A percentile compares a stretch with the other conserved stretches of the same genome.
These are phyloP conservation scores for Calonectria crousiana DNA, from an alignment of 2,329 filamentous ascomycete genomes.

Conservation along the genomic window DNA sequence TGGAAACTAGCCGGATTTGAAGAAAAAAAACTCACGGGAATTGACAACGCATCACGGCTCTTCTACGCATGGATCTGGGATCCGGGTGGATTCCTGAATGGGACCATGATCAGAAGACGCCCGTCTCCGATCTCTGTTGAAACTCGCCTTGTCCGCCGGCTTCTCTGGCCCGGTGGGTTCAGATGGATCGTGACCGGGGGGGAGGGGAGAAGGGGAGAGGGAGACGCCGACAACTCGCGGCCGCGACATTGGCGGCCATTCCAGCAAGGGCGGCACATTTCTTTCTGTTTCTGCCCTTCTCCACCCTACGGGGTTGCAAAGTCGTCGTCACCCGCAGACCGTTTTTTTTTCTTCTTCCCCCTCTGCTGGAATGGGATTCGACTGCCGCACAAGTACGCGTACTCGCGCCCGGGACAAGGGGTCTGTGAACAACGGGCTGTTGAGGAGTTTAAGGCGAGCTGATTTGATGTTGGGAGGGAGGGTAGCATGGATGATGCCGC, in stretches of 20 bases:
- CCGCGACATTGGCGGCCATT: neutral
- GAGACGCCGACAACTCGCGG: neutral
- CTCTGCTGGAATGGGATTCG: constrained; percentile 5
- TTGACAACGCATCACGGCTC: neutral
- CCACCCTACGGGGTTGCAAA: constrained; percentile 14
- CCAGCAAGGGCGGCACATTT: neutral
- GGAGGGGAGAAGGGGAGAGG: neutral
- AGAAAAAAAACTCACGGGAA: neutral
- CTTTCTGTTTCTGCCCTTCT: neutral
- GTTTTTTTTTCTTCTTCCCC: neutral
- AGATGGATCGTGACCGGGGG: neutral
- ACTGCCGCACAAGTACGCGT: constrained; percentile 13
- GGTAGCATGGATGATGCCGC: constrained; percentile 9
- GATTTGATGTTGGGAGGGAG: constrained; percentile 8
- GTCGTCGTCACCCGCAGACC: constrained; percentile 7
- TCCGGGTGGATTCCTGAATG: neutral
- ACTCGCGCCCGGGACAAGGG: constrained; percentile 1
- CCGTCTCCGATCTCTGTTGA: neutral
- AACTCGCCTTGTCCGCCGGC: neutral
- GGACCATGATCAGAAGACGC: neutral
- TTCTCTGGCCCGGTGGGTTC: neutral
- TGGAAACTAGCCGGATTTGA: neutral
- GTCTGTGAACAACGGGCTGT: neutral
- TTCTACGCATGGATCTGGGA: neutral
- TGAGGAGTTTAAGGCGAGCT: neutral